phyloP scores from a whole-genome alignment of 1,284 basidiomycete species.

The Sporisorium reilianum region DNA sequence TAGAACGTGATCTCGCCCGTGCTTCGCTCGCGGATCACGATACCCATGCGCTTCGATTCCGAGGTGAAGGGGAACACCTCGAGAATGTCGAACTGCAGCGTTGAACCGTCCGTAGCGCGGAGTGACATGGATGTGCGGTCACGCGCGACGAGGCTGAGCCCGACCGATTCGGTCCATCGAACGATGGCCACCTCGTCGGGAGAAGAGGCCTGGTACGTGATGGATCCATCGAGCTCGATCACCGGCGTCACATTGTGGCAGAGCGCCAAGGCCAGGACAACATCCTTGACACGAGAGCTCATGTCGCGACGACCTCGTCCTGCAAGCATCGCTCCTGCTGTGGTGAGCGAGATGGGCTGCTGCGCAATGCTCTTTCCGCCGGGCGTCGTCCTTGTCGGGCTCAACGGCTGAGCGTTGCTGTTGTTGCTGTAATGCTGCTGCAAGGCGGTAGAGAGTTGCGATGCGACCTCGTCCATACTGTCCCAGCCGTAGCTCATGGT shows the following conservation, averaged over 20 bases:
- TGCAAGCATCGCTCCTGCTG: slow-evolving; percentile 82
- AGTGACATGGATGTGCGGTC: slow-evolving; percentile 84
- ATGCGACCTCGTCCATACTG: slow-evolving; percentile 96
- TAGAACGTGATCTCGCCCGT: slow-evolving; percentile 87
- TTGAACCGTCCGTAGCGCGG: slow-evolving; percentile 48
- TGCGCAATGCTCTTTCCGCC: slow-evolving; percentile 10
- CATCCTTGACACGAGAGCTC: slow-evolving; percentile 92
- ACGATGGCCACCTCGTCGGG: slow-evolving; percentile 99
- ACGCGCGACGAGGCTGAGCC: slow-evolving; percentile 85
- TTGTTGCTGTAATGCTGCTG: slow-evolving; percentile 64
- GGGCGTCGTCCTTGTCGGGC: slow-evolving; percentile 28
- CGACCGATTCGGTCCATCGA: slow-evolving; percentile 95
- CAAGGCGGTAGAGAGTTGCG: slow-evolving; percentile 85
- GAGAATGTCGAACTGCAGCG: slow-evolving; percentile 83
- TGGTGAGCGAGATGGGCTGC: slow-evolving; percentile 36
- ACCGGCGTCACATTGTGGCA: slow-evolving; percentile 99
- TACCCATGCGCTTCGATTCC: slow-evolving; percentile 99
- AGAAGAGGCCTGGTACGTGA: slow-evolving; percentile 97
- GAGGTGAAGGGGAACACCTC: slow-evolving; percentile 97
- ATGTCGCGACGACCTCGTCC: slow-evolving; percentile 90
- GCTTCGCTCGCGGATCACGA: slow-evolving; percentile 84
- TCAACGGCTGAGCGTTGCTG: slow-evolving; percentile 18
- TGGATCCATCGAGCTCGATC: slow-evolving; percentile 88
- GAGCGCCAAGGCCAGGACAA: slow-evolving; percentile 89
- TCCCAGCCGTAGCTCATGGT: slow-evolving; percentile 97